Conservation (phyloP, 768 basidiomycete species). For the Mycena epipterygia region DNA sequence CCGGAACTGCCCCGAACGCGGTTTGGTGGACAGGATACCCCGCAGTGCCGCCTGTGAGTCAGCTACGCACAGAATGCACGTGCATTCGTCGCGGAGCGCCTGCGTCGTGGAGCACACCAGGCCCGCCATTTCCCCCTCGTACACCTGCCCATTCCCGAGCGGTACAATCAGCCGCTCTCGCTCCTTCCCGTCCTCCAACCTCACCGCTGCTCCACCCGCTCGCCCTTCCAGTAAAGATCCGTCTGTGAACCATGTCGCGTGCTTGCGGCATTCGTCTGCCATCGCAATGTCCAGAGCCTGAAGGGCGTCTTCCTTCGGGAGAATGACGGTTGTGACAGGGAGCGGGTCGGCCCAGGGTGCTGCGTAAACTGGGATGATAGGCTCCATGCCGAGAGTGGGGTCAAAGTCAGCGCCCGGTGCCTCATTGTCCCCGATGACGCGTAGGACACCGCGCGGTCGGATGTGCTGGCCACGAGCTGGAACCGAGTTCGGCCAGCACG, state of each 20-base stretch:
- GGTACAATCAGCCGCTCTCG: background rate
- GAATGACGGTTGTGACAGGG: background rate
- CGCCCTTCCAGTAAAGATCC: background rate
- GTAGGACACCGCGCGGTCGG: background rate
- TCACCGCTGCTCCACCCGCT: background rate
- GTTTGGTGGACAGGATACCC: too few species aligned
- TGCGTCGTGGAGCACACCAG: constrained; percentile 3
- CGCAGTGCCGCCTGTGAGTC: constrained; percentile 16
- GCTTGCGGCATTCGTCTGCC: background rate
- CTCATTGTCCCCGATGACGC: background rate
- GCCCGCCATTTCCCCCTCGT: constrained; percentile 6
- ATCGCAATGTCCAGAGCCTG: background rate
- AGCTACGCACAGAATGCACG: background rate
- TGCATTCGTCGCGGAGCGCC: background rate
- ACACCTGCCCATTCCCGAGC: background rate
- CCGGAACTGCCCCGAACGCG: constrained; percentile 10
- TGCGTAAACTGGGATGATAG: background rate
- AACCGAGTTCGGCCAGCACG: background rate
- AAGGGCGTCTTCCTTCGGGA: background rate
- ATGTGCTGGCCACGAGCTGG: background rate
- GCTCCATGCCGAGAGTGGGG: background rate
- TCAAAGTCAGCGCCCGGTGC: background rate
- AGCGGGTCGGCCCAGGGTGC: background rate
- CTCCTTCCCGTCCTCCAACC: background rate
- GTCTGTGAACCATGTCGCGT: background rate